Percentiles rank a stretch among this genome's conserved stretches.
These are phyloP conservation scores for Mycena olivaceomarginata DNA, from an alignment of 768 basidiomycete genomes.

Conservation along the genomic window DNA sequence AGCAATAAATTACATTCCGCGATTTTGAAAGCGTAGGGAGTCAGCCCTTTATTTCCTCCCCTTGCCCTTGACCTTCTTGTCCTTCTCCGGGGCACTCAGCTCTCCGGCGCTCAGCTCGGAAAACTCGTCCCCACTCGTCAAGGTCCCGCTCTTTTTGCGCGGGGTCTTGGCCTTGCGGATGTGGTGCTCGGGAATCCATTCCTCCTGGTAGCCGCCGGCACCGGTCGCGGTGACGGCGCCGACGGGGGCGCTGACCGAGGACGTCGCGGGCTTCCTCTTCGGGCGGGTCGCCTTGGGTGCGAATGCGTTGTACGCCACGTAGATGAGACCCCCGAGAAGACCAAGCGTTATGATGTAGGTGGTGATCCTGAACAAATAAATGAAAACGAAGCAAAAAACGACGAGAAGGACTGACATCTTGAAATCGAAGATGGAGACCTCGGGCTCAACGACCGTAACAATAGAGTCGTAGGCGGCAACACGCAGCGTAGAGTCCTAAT, in stretches of 20 bases:
- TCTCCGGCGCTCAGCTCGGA: constrained; percentile 79
- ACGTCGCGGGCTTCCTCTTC: constrained; percentile 61
- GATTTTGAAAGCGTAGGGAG: constrained; percentile 14
- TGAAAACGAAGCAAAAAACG: constrained; percentile 16
- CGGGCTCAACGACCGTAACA: constrained; percentile 88
- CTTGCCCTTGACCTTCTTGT: constrained; percentile 70
- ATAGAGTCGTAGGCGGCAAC: constrained; percentile 84
- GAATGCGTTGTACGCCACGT: constrained; percentile 80
- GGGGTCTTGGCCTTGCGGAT: constrained; percentile 78
- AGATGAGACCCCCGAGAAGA: constrained; percentile 78
- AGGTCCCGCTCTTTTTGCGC: constrained; percentile 67
- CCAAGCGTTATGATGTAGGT: constrained; percentile 84
- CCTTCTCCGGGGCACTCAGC: constrained; percentile 77
- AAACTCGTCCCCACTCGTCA: constrained; percentile 71
- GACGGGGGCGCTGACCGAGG: constrained; percentile 72
- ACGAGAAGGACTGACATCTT: constrained; percentile 75
- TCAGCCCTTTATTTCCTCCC: constrained; percentile 63
- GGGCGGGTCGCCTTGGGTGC: constrained; percentile 72
- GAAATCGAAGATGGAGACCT: constrained; percentile 84
- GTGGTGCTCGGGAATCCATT: constrained; percentile 96
- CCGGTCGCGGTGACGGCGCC: constrained; percentile 78
- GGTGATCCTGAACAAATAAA: constrained; percentile 63
- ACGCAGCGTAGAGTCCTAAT: constrained; percentile 60
- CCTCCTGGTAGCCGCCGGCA: constrained; percentile 86
- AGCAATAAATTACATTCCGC: constrained; percentile 46